These are phyloP conservation scores for Cyphellophora attinorum DNA, from an alignment of 2,329 filamentous ascomycete species.

Conservation along the genomic window DNA sequence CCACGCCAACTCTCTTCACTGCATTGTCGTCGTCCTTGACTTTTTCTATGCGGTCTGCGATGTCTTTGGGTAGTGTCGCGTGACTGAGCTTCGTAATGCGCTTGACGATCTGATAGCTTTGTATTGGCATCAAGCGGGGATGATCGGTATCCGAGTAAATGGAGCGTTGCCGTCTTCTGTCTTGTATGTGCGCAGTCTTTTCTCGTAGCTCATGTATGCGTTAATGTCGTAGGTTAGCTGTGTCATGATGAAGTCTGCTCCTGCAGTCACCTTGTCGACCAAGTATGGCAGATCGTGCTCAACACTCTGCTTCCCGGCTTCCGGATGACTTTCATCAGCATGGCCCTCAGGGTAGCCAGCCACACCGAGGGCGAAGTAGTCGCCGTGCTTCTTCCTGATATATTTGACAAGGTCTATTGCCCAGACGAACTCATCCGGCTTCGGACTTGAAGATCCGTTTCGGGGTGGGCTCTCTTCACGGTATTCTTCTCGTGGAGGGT, in stretches of 20 bases:
- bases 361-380: conserved; percentile 94
- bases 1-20: conserved; percentile 38
- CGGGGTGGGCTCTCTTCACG: conserved; percentile 40
- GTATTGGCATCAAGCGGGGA: conserved; percentile 93
- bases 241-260: conserved; percentile 97
- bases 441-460: conserved; percentile 34
- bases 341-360: conserved; percentile 94
- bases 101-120: conserved; percentile 92
- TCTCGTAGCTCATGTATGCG: conserved; percentile 74
- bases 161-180: conserved; percentile 48
- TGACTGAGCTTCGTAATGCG: conserved; percentile 91
- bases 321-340: conserved; percentile 80
- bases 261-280: conserved; percentile 80
- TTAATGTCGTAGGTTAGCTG: conserved; percentile 90
- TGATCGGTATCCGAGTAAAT: conserved; percentile 80
- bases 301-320: conserved; percentile 52
- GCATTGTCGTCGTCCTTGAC: conserved; percentile 38
- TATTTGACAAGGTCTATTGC: conserved; percentile 84
- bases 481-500: conserved; percentile 88
- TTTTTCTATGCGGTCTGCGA: conserved; percentile 53
- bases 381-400: conserved; percentile 73
- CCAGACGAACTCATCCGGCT: conserved; percentile 67
- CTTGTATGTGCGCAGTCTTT: conserved; percentile 63
- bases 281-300: conserved; percentile 70
- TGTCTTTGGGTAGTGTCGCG: conserved; percentile 63